These are phyloP conservation scores for Debaryomycetaceae sp. DNA, from an alignment of 1,139 yeast species.

Conservation along the genomic window DNA sequence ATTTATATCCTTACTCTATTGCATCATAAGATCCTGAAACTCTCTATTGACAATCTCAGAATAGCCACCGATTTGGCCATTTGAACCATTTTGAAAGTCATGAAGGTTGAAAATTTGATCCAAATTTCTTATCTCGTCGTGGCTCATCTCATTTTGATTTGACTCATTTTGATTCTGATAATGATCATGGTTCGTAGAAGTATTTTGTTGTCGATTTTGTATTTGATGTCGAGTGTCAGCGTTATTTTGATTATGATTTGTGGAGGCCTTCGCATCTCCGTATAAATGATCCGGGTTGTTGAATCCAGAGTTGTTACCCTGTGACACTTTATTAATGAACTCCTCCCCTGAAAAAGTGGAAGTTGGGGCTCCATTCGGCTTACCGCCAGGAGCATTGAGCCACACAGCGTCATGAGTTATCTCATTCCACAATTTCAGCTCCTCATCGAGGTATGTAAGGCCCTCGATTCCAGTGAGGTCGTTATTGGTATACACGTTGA, in stretches of 20 bases:
- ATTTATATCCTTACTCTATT: background rate
- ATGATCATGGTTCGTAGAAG: background rate
- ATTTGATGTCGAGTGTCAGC: background rate
- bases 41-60: slow-evolving; percentile 39
- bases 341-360: background rate
- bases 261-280: background rate
- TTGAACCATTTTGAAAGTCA: background rate
- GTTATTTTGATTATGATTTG: background rate
- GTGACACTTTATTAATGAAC: slow-evolving; percentile 1
- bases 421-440: slow-evolving; percentile 70
- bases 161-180: background rate
- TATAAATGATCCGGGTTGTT: background rate
- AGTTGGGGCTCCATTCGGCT: slow-evolving; percentile 19
- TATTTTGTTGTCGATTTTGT: too few species aligned
- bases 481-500: slow-evolving; percentile 31
- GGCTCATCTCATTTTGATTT: background rate
- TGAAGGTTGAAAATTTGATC: background rate
- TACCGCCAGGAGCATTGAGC: slow-evolving; percentile 37
- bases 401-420: slow-evolving; percentile 73
- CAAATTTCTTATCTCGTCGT: background rate
- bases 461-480: slow-evolving; percentile 46
- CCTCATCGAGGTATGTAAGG: slow-evolving; percentile 43
- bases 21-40: slow-evolving; percentile 34
- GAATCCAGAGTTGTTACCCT: background rate
- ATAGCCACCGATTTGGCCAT: slow-evolving; percentile 23